A percentile compares a stretch with the other conserved stretches of the same genome.
These are phyloP conservation scores for Curvularia eragrostidis DNA, from an alignment of 2,329 filamentous ascomycete genomes.

Conservation along the genomic window DNA sequence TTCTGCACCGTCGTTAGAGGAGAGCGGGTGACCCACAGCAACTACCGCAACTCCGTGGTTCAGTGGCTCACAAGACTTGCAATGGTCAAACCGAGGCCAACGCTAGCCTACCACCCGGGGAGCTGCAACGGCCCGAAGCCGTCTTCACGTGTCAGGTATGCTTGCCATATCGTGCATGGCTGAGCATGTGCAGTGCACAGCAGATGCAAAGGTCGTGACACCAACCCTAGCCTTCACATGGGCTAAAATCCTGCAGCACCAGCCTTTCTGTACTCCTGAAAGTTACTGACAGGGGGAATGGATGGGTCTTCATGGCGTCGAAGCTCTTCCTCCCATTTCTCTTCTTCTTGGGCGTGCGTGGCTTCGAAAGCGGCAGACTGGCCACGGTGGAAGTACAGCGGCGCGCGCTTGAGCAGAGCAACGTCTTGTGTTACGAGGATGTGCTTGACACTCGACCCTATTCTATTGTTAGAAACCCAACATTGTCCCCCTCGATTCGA, in stretches of 20 bases:
- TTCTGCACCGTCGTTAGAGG: not conserved
- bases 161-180: conserved; percentile 6
- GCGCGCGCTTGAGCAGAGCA: conserved; percentile 51
- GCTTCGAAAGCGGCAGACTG: conserved; percentile 51
- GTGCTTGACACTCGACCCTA: conserved; percentile 53
- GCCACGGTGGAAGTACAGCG: conserved; percentile 54
- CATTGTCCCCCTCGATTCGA: not conserved
- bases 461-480: conserved; percentile 12
- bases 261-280: conserved; percentile 58
- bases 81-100: not conserved
- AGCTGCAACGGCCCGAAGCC: conserved; percentile 27
- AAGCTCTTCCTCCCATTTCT: conserved; percentile 53
- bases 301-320: conserved; percentile 37
- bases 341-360: conserved; percentile 54
- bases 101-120: not conserved
- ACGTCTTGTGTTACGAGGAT: conserved; percentile 56
- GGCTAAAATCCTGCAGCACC: conserved; percentile 37
- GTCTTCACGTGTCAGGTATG: conserved; percentile 5
- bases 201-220: conserved; percentile 6
- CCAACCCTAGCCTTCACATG: conserved; percentile 5
- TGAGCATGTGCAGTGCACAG: conserved; percentile 1
- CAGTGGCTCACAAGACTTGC: not conserved
- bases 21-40: not conserved
- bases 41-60: not conserved
- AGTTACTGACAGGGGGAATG: conserved; percentile 39